Percentiles rank a stretch among this genome's conserved stretches.
phyloP scores from a whole-genome alignment of 345 rosid genomes.

The Durio zibethinus region DNA sequence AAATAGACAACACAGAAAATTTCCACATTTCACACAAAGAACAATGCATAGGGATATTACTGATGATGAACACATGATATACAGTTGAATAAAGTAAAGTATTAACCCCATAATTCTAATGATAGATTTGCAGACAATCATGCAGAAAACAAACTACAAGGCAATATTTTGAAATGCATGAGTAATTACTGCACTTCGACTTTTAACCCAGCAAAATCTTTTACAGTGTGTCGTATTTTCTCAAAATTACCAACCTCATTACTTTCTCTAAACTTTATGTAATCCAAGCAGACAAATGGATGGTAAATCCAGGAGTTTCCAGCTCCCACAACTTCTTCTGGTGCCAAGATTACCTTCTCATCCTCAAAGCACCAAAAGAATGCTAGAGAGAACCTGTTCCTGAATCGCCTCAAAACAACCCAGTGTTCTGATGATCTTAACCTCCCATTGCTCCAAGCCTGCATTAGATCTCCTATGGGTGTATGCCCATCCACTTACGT shows the following conservation, averaged over 20 bases:
- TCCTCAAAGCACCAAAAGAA: slow-evolving; percentile 73
- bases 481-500: slow-evolving; percentile 51
- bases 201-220: slow-evolving; percentile 59
- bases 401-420: slow-evolving; percentile 44
- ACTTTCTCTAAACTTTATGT: slow-evolving; percentile 56
- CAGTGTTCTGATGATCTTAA: slow-evolving; percentile 73
- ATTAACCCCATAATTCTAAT: neutral
- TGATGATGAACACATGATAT: neutral
- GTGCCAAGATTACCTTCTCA: slow-evolving; percentile 56
- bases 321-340: slow-evolving; percentile 49
- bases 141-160: neutral
- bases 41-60: neutral
- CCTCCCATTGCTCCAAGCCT: slow-evolving; percentile 75
- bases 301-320: slow-evolving; percentile 42
- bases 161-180: neutral
- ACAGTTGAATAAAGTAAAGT: neutral
- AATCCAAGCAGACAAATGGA: slow-evolving; percentile 56
- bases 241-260: slow-evolving; percentile 66
- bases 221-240: slow-evolving; percentile 53
- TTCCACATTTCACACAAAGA: neutral
- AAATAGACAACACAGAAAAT: neutral
- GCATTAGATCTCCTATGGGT: slow-evolving; percentile 71
- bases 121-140: neutral
- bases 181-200: neutral
- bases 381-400: slow-evolving; percentile 57